Evolutionary conservation across 345 rosid species (phyloP), one percentile per base, ranked within the genome.

Genomic region (Dovyalis caffra): DNA sequence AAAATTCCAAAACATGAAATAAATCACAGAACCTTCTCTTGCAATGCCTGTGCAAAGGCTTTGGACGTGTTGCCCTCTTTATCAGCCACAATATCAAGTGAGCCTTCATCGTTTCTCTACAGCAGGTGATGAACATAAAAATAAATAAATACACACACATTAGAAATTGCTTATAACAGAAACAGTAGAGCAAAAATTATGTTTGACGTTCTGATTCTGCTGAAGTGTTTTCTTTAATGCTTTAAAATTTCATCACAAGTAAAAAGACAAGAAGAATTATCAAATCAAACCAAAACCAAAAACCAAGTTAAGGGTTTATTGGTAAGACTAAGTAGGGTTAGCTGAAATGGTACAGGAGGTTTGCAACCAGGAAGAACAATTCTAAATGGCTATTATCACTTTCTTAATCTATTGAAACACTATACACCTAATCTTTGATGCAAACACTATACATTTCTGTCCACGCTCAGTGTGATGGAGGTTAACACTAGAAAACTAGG

Each of bases 31-130:
- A 91, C 99, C 99, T 95, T 95, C 72, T 95, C 99, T 73, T 89
- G 90, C 85, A 91, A 72, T 53, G 96, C 98, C 83, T 87, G 96
- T 49, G 92, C 85, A 77, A 95, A 78, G 82, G 85, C 88, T 71
- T 86, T 86, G 20, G 95, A 83, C 63, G 77, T 35, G 74, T 83
- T 83, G 63, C 63, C 82, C 78, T 83, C 81, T 83, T 73, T 62
- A 49, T 81, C 79, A 77, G 69, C 83, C 56, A 11, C 67, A 51
- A 49, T 45, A 47, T 76, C 71, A 28, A 73, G 35, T 0, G 79
- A 72, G 72, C 40, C 81, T 77, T 80, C 51, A 63, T 73, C 78
- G 62, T 29, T 78, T 64, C 43, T 77, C 98, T 94, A 88, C 78
- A 85, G 73, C 71, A 64, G 51, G 80, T 32, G 65, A 61, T n/a